Conservation (phyloP, 2,329 filamentous ascomycete species). For the Ophiostoma ips region DNA sequence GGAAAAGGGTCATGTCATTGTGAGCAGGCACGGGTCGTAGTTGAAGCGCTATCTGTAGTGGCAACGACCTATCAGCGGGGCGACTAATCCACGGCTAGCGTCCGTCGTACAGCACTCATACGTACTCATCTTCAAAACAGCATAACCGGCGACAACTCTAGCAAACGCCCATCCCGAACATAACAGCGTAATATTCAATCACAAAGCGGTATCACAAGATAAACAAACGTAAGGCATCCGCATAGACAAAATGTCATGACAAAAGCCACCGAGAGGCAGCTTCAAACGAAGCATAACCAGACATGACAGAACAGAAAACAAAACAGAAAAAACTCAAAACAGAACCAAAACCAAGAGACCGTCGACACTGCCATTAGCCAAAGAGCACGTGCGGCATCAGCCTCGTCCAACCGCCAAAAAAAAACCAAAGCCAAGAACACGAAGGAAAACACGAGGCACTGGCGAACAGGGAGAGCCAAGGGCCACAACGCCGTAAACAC, state of each 20-base stretch:
- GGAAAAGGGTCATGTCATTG: background rate
- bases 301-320: background rate
- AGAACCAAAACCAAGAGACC: background rate
- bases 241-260: no score
- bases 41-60: no score
- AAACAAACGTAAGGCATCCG: no score
- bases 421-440: slow-evolving; percentile 3
- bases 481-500: slow-evolving; percentile 12
- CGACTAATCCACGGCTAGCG: background rate
- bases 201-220: slow-evolving; percentile 7
- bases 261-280: no score
- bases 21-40: background rate
- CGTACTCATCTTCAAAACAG: no score
- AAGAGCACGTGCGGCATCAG: no score
- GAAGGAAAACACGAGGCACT: background rate
- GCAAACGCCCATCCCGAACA: background rate
- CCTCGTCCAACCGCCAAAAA: background rate
- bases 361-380: background rate
- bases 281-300: background rate
- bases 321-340: no score
- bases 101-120: no score
- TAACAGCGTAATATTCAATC: slow-evolving; percentile 1
- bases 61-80: background rate
- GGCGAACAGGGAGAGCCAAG: slow-evolving; percentile 8
- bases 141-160: background rate